Conservation (phyloP, 352 stramenopile species). For the Hyaloperonospora brassicae region DNA sequence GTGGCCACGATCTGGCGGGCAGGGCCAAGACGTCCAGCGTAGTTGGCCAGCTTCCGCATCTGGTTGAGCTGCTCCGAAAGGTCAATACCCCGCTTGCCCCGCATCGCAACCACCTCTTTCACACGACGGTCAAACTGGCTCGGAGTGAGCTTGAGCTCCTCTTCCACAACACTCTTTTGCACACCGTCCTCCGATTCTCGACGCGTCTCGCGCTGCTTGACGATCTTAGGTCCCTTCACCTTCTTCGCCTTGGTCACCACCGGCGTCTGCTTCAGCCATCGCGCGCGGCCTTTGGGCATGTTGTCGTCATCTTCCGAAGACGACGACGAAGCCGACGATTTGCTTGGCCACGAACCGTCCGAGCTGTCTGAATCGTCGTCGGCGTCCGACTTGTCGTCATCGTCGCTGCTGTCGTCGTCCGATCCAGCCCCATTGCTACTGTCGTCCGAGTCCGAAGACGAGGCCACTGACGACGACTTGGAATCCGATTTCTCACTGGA, state of each 20-base stretch:
- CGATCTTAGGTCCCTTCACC: slow-evolving; percentile 32
- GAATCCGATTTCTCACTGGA: slow-evolving; percentile 4
- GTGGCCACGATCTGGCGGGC: slow-evolving; percentile 66
- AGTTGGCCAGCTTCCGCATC: slow-evolving; percentile 76
- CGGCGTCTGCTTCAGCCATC: slow-evolving; percentile 92
- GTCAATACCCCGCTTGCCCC: slow-evolving; percentile 79
- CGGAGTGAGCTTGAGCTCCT: slow-evolving; percentile 73
- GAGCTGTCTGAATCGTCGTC: slow-evolving; percentile 44
- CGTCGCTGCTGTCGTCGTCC: slow-evolving; percentile 19
- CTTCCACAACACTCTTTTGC: slow-evolving; percentile 56
- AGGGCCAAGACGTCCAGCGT: slow-evolving; percentile 62
- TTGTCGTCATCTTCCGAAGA: slow-evolving; percentile 73
- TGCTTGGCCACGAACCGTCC: slow-evolving; percentile 48
- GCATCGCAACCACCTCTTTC: slow-evolving; percentile 77
- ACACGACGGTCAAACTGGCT: slow-evolving; percentile 78
- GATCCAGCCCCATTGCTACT: slow-evolving; percentile 16
- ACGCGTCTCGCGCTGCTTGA: slow-evolving; percentile 44
- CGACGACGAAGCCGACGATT: slow-evolving; percentile 51
- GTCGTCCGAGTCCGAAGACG: slow-evolving; percentile 12
- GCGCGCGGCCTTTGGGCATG: slow-evolving; percentile 91
- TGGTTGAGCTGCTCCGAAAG: slow-evolving; percentile 56
- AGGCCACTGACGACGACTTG: slow-evolving; percentile 14
- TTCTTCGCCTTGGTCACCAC: slow-evolving; percentile 54
- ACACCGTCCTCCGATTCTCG: slow-evolving; percentile 36
- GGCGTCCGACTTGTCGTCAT: slow-evolving; percentile 19